Evolutionary conservation across 177 flowering plant genomes (phyloP).

Genomic region (Telopea speciosissima): DNA sequence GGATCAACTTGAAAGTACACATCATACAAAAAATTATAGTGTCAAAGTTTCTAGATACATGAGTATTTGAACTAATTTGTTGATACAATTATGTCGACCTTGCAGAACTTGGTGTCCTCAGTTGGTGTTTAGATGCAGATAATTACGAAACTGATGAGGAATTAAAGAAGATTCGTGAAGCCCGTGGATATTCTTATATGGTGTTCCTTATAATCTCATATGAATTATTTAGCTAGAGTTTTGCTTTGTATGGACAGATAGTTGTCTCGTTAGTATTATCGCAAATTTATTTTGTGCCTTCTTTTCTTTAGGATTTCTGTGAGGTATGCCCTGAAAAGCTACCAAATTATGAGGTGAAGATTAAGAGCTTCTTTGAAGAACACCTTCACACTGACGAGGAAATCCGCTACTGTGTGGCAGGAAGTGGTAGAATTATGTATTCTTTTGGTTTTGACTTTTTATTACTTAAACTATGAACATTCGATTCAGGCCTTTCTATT

Average conservation of each 20-base stretch:
- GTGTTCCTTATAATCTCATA: slow-evolving; percentile 25
- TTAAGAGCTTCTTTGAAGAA: slow-evolving; percentile 84
- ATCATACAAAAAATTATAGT: neutral
- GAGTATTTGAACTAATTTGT: neutral
- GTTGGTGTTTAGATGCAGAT: slow-evolving; percentile 92
- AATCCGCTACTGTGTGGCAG: slow-evolving; percentile 90
- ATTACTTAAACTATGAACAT: neutral
- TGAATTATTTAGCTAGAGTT: neutral
- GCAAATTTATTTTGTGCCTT: neutral
- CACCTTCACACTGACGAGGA: slow-evolving; percentile 99
- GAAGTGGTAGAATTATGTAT: slow-evolving; percentile 63
- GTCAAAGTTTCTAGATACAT: neutral
- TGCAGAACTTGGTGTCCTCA: slow-evolving; percentile 82
- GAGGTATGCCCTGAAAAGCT: slow-evolving; percentile 91
- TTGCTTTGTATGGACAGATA: neutral
- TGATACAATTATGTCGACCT: slow-evolving; percentile 4
- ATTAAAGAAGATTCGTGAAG: slow-evolving; percentile 80
- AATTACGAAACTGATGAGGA: slow-evolving; percentile 84
- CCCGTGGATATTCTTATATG: slow-evolving; percentile 75
- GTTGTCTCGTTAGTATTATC: too few species aligned
- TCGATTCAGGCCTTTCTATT: neutral
- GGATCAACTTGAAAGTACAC: slow-evolving; percentile 60
- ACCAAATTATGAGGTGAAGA: slow-evolving; percentile 90
- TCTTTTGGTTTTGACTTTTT: neutral
- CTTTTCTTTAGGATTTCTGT: slow-evolving; percentile 55